Conservation (phyloP, 208 protist genomes). For the Zelonia costaricensis region DNA sequence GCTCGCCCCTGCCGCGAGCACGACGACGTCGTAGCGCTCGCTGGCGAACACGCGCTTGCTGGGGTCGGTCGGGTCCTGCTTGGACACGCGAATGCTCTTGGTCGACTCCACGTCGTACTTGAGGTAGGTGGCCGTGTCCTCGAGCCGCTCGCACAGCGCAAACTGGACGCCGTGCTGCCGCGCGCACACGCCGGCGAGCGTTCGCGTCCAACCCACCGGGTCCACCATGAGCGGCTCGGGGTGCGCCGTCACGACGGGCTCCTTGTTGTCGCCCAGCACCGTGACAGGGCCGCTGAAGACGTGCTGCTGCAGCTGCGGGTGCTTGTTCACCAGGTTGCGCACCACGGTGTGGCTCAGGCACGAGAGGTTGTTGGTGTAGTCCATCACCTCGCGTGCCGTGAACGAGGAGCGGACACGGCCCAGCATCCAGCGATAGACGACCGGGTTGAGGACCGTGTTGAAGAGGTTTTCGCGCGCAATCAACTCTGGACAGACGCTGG, state of each 20-base stretch:
- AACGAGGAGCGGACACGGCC: slow-evolving; percentile 47
- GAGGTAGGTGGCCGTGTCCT: slow-evolving; percentile 54
- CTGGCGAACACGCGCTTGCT: slow-evolving; percentile 25
- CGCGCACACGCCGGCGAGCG: slow-evolving; percentile 53
- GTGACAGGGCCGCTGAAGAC: slow-evolving; percentile 31
- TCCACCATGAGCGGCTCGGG: slow-evolving; percentile 62
- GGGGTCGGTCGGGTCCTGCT: slow-evolving; percentile 22
- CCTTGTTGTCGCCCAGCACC: slow-evolving; percentile 21
- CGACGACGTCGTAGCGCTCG: slow-evolving; percentile 75
- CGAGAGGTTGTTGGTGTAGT: slow-evolving; percentile 77
- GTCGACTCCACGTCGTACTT: slow-evolving; percentile 66
- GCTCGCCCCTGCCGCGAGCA: slow-evolving; percentile 64
- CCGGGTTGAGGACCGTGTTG: slow-evolving; percentile 55
- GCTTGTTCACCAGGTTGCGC: slow-evolving; percentile 42
- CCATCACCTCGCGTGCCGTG: slow-evolving; percentile 53
- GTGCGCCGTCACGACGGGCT: slow-evolving; percentile 47
- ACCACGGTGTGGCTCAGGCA: slow-evolving; percentile 62
- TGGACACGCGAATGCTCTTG: slow-evolving; percentile 57
- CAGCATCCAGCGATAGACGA: slow-evolving; percentile 72
- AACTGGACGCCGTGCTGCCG: slow-evolving; percentile 65
- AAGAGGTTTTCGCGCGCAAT: slow-evolving; percentile 56
- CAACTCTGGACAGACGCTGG: slow-evolving; percentile 47
- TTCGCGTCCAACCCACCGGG: slow-evolving; percentile 72
- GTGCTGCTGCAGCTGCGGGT: slow-evolving; percentile 57
- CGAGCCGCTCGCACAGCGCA: slow-evolving; percentile 47